Evolutionary conservation across 169 alveolate genomes (phyloP), one percentile per base, ranked within the genome.

Genomic region (Eimeria praecox): DNA sequence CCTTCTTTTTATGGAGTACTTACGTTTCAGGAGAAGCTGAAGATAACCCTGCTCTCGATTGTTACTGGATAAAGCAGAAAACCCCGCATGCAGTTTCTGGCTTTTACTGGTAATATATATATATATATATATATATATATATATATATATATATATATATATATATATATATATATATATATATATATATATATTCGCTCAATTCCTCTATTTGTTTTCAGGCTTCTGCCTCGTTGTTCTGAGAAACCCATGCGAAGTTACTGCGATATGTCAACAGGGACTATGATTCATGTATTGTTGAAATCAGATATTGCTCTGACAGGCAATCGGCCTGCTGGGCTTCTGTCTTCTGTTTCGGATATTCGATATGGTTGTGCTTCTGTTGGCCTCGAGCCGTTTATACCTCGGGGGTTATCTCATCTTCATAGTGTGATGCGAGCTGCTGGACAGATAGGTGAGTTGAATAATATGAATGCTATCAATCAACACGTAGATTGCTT

Each of bases 101-200:
- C 66, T 98, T 98, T 96, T 98, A 98, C 95, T 98, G 99, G 99
- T 95, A 54, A n/a, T n/a, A n/a, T n/a, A n/a, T n/a, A n/a, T n/a
- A n/a, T n/a, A n/a, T n/a, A n/a, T n/a, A n/a, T n/a, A n/a, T n/a
- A n/a, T n/a, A n/a, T n/a, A n/a, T n/a, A n/a, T n/a, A n/a, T n/a
- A n/a, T n/a, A n/a, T n/a, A n/a, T n/a, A n/a, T n/a, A n/a, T n/a
- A n/a, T n/a, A n/a, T n/a, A n/a, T n/a, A n/a, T n/a, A n/a, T n/a
- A n/a, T n/a, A n/a, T n/a, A n/a, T n/a, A n/a, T n/a, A n/a, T n/a
- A n/a, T n/a, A n/a, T n/a, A n/a, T n/a, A n/a, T n/a, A n/a, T n/a
- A n/a, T n/a, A n/a, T n/a, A n/a, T n/a, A n/a, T n/a, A n/a, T n/a
- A n/a, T n/a, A n/a, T n/a, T n/a, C n/a, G n/a, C n/a, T n/a, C n/a